Evolutionary conservation across 2,329 filamentous ascomycete species (phyloP).

Genomic region (Epichloe sibirici): DNA sequence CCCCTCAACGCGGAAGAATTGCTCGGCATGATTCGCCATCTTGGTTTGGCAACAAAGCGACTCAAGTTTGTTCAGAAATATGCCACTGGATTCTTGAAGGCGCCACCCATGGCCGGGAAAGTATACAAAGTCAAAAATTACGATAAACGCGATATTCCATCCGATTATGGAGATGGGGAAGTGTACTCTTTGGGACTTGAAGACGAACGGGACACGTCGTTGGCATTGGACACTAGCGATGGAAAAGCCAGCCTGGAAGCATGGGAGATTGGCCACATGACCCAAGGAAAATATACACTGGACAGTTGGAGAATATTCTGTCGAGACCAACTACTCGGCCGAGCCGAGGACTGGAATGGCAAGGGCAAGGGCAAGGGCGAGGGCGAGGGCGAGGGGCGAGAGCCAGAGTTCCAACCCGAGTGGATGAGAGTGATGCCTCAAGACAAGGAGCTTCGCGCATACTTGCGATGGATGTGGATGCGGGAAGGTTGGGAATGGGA

Average conservation of each 20-base stretch:
- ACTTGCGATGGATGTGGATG: slow-evolving; percentile 84
- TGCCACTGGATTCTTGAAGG: slow-evolving; percentile 53
- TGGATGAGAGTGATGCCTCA: slow-evolving; percentile 77
- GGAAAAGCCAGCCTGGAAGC: slow-evolving; percentile 23
- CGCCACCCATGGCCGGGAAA: slow-evolving; percentile 46
- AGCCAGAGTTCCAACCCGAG: slow-evolving; percentile 59
- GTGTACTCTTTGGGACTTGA: not conserved
- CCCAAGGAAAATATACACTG: slow-evolving; percentile 68
- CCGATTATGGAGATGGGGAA: not conserved
- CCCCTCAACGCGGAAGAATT: slow-evolving; percentile 39
- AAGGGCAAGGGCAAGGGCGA: slow-evolving; percentile 29
- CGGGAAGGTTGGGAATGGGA: slow-evolving; percentile 78
- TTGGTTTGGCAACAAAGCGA: slow-evolving; percentile 60
- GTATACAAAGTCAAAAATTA: slow-evolving; percentile 43
- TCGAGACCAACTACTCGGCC: slow-evolving; percentile 59
- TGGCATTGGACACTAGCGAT: not conserved
- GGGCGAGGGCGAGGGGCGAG: slow-evolving; percentile 32
- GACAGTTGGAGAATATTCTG: slow-evolving; percentile 95
- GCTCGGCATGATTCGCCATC: slow-evolving; percentile 48
- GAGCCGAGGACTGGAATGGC: slow-evolving; percentile 56
- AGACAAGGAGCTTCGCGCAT: slow-evolving; percentile 85
- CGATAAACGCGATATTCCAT: slow-evolving; percentile 21
- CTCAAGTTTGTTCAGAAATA: slow-evolving; percentile 57
- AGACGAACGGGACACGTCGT: not conserved
- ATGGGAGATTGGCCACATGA: slow-evolving; percentile 81